phyloP scores from a whole-genome alignment of 108 stramenopile species.

The Skeletonema marinoi region DNA sequence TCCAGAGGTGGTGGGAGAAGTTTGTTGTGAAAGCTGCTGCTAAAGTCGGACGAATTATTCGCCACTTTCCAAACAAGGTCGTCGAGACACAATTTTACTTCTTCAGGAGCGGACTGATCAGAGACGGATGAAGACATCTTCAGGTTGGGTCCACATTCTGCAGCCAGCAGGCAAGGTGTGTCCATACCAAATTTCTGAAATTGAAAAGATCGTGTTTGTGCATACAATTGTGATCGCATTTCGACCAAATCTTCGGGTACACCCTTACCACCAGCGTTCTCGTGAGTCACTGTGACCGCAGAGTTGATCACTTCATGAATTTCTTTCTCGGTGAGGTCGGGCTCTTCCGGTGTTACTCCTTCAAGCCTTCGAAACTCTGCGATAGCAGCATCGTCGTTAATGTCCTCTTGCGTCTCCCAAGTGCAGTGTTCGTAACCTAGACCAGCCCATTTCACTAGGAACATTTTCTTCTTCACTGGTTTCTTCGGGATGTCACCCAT shows the following conservation, averaged over 20 bases:
- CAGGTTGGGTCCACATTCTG: slow-evolving; percentile 66
- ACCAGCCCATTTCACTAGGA: slow-evolving; percentile 97
- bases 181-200: slow-evolving; percentile 79
- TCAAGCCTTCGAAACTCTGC: slow-evolving; percentile 76
- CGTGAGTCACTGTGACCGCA: slow-evolving; percentile 54
- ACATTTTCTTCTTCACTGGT: slow-evolving; percentile 77
- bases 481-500: slow-evolving; percentile 81
- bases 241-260: slow-evolving; percentile 48
- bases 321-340: slow-evolving; percentile 59
- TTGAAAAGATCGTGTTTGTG: slow-evolving; percentile 79
- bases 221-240: slow-evolving; percentile 65
- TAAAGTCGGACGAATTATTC: slow-evolving; percentile 8
- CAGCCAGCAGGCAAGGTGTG: slow-evolving; percentile 55
- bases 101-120: slow-evolving; percentile 4
- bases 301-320: slow-evolving; percentile 52
- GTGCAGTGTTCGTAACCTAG: slow-evolving; percentile 94
- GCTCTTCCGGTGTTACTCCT: slow-evolving; percentile 73
- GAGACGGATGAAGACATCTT: background rate
- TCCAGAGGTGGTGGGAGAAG: slow-evolving; percentile 65
- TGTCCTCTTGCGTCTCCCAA: slow-evolving; percentile 94
- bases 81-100: slow-evolving; percentile 18
- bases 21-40: slow-evolving; percentile 12
- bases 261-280: slow-evolving; percentile 62
- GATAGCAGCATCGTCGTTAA: slow-evolving; percentile 76
- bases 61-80: slow-evolving; percentile 34